Conservation (phyloP, 371 early-diverging fungal genomes). For the Zychaea mexicana region DNA sequence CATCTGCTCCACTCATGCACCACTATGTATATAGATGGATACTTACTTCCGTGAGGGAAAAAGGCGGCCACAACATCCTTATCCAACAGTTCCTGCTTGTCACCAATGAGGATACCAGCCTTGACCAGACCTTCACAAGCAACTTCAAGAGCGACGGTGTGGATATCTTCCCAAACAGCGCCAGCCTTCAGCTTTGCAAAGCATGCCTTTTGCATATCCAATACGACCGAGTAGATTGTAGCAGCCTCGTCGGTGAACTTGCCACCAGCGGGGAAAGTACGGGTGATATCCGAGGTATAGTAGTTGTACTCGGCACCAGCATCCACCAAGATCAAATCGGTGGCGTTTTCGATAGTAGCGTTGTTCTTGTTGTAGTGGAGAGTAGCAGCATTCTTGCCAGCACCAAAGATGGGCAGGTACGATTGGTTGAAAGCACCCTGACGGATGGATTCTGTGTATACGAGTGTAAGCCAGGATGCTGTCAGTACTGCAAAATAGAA, state of each 20-base stretch:
- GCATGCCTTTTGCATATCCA: constrained; percentile 79
- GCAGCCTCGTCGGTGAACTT: constrained; percentile 77
- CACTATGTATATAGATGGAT: neutral
- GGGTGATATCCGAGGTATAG: constrained; percentile 92
- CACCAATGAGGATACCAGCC: constrained; percentile 76
- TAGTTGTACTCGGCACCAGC: constrained; percentile 82
- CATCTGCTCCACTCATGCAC: neutral
- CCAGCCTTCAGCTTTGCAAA: constrained; percentile 75
- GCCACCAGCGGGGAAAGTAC: constrained; percentile 86
- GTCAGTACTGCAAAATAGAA: too few species aligned
- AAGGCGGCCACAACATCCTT: constrained; percentile 82
- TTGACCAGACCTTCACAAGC: constrained; percentile 76
- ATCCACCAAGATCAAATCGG: constrained; percentile 78
- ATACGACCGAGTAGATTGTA: constrained; percentile 80
- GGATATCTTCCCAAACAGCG: constrained; percentile 90
- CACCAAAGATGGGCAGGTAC: constrained; percentile 86
- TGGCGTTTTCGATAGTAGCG: constrained; percentile 39
- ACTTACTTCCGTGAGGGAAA: constrained; percentile 87
- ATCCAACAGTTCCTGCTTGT: constrained; percentile 64
- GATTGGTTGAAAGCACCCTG: constrained; percentile 79
- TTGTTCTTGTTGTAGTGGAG: constrained; percentile 86
- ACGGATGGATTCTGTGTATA: constrained; percentile 49
- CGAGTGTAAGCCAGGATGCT: too few species aligned
- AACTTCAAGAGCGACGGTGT: constrained; percentile 73
- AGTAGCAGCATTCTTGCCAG: constrained; percentile 77